Evolutionary conservation across 495 filamentous ascomycete genomes (phyloP), one percentile per base, ranked within the genome.

Genomic region (Penicillium argentinense): DNA sequence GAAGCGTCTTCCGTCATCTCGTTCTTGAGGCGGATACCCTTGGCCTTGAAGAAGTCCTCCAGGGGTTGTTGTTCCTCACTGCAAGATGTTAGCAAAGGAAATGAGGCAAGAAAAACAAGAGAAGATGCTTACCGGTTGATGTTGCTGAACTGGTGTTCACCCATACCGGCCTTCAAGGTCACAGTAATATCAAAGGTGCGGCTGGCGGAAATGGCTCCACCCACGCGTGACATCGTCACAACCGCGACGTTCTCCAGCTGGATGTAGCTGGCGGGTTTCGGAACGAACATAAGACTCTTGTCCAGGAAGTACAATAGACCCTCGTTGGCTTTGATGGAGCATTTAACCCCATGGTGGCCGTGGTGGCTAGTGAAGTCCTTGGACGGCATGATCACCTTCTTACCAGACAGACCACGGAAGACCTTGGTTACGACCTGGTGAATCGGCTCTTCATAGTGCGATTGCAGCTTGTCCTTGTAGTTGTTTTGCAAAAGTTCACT

Each of bases 251-350:
- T 88, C 48, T 97, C 95, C 62, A 96, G 88, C 29, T 89, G 84
- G 26, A 99, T 91, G 69, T 96, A 97, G 2, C 91, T 95, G 0
- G 95, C 91, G 0, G 95, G 95, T 67, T 99, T 99, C 2, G 95
- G 95, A 5, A 99, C 93, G 55, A 99, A 99, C 79, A 99, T 93
- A 60, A 99, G 92, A 7, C 91, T 93, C 72, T 96, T 96, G 67
- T 99, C 95, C 54, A 99, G 69, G 68, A 91, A 97, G 75, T 93
- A 99, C 22, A 99, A 71, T 56, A 95, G 91, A 41, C 95, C 95
- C 66, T 99, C 95, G 63, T 92, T 96, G 39, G 95, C 95, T 69
- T 99, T 99, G 75, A 97, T 95, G 9, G 93, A 96, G 73, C 95
- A 99, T 68, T 99, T 99, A 63, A 97, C 93, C 28, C 95, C 95